Evolutionary conservation across 2,329 filamentous ascomycete species (phyloP), one percentile per base, ranked within the genome.

Genomic region (Verticillium tricorpus): DNA sequence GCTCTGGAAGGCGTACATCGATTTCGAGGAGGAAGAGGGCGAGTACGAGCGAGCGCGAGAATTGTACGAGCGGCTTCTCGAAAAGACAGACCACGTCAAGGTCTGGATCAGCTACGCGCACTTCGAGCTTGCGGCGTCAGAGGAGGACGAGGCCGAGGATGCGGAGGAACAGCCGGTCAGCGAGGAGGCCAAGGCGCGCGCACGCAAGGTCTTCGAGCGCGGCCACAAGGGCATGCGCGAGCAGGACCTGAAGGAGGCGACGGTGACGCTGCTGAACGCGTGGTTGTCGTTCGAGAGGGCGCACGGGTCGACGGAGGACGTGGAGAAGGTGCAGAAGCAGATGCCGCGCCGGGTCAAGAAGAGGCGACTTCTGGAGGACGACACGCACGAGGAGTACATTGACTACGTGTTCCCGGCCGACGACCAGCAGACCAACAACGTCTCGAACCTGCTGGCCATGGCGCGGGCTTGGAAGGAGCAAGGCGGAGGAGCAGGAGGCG

Each of bases 81-180:
- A 92, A 70, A 97, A 96, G 86, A 97, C 95, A n/a, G 89, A 95
- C 71, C 95, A 99, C 72, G 93, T 97, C 81, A 99, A 98, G 82
- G 95, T 99, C 63, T 99, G 95, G 95, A 96, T 95, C 76, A 94
- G 91, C 74, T 99, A 94, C 77, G 95, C 95, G n/a, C 91, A 96
- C 74, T 98, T 99, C 72, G 95, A 99, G 77, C 92, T 98, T 79
- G 94, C 95, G 73, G 88, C 97, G 0, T 92, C 93, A 55, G 84
- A 86, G 57, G 84, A 85, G 52, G 88, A 82, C 12, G 78, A 77
- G 4, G 78, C 80, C 12, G 80, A 84, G 25, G 82, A 81, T 3
- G 86, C 85, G 22, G 84, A 85, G 22, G 87, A 89, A 80, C 86
- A 70, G 78, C 89, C 77, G 2, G 85, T 96, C 70, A 92, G 89